A percentile compares a stretch with the other conserved stretches of the same genome.
These are phyloP conservation scores for Candida pseudoviswanathii DNA, from an alignment of 1,139 yeast species.

Conservation along the genomic window DNA sequence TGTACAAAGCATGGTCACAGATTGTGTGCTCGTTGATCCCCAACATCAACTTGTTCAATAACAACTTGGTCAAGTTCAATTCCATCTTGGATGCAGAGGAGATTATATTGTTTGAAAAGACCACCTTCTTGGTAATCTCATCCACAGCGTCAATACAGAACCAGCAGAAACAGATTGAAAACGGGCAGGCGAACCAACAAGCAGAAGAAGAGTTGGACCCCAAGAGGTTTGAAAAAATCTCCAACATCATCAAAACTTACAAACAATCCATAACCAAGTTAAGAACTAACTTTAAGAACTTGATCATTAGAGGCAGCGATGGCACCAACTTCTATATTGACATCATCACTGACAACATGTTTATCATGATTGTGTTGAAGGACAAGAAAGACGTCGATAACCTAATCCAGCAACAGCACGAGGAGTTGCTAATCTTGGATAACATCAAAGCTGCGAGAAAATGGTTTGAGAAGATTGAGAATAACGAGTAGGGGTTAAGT, in stretches of 20 bases:
- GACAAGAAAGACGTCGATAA: conserved; percentile 29
- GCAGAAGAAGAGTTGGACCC: conserved; percentile 59
- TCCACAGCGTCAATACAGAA: conserved; percentile 55
- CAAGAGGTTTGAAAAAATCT: conserved; percentile 89
- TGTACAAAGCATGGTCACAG: conserved; percentile 96
- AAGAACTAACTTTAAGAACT: conserved; percentile 78
- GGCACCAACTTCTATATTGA: conserved; percentile 70
- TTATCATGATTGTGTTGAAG: conserved; percentile 69
- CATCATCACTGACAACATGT: conserved; percentile 70
- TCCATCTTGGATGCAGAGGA: conserved; percentile 83
- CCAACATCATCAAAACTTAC: conserved; percentile 91
- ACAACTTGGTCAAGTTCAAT: conserved; percentile 74
- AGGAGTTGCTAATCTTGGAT: conserved; percentile 64
- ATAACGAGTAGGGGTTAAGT: conserved; percentile 12
- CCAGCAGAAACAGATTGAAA: conserved; percentile 19
- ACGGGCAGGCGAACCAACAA: conserved; percentile 7
- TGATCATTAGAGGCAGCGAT: conserved; percentile 73
- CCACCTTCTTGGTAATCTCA: conserved; percentile 88
- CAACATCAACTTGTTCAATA: conserved; percentile 80
- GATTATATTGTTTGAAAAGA: conserved; percentile 87
- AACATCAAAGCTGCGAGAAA: conserved; percentile 68
- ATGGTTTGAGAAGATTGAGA: conserved; percentile 65
- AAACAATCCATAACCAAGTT: conserved; percentile 90
- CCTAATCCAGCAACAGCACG: conserved; percentile 43
- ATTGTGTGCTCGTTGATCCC: conserved; percentile 95